Conservation (phyloP, 441 rosid genomes). For the Bocquillonia castaneifolia region DNA sequence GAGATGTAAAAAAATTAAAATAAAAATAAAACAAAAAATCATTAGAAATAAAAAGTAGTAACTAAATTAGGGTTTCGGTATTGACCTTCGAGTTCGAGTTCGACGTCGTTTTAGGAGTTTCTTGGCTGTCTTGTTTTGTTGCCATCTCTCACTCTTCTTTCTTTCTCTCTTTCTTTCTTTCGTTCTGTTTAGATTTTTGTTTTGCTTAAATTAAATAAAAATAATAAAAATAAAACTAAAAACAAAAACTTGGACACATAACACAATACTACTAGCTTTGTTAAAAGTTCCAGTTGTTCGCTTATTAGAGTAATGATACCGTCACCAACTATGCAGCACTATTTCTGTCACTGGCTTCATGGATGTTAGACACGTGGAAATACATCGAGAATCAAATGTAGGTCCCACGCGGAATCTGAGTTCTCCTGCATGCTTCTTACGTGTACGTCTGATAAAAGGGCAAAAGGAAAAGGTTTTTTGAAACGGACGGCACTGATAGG, state of each 20-base stretch:
- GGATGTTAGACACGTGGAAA: background rate
- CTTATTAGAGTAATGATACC: background rate
- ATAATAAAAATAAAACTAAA: no score
- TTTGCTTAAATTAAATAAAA: background rate
- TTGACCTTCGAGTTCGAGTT: conserved; percentile 27
- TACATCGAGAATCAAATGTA: no score
- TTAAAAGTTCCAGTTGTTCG: background rate
- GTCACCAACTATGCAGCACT: background rate
- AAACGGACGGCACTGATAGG: no score
- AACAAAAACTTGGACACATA: no score
- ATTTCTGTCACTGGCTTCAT: background rate
- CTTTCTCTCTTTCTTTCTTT: background rate
- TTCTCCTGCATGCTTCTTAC: conserved; percentile 9
- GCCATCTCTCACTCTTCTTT: conserved; percentile 9
- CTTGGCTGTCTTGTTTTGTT: conserved; percentile 28
- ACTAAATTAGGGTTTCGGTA: background rate
- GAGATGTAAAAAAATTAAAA: no score
- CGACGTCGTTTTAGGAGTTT: conserved; percentile 36
- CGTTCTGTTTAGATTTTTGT: background rate
- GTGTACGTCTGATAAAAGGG: no score
- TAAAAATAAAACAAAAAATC: no score
- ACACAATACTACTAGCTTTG: no score
- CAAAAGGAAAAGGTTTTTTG: no score
- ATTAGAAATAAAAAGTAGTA: no score
- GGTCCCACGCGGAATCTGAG: background rate